These are phyloP conservation scores for Clarireedia sp. DNA, from an alignment of 2,329 filamentous ascomycete genomes.

Conservation along the genomic window DNA sequence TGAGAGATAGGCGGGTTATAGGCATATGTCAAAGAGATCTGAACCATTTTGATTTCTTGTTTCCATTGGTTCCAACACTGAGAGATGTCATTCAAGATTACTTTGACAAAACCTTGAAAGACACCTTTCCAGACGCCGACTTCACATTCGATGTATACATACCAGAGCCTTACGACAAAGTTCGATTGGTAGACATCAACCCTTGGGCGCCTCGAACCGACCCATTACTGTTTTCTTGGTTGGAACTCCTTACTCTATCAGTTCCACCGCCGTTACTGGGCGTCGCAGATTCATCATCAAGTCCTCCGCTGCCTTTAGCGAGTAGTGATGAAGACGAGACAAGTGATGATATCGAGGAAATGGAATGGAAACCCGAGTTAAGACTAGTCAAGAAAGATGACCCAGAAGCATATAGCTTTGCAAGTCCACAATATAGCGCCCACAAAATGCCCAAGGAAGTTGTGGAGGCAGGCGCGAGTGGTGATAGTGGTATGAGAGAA, in stretches of 20 bases:
- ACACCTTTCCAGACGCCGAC: slow-evolving; percentile 73
- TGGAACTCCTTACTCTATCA: slow-evolving; percentile 69
- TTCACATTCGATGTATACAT: slow-evolving; percentile 94
- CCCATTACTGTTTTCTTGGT: slow-evolving; percentile 80
- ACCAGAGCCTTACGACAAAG: slow-evolving; percentile 51
- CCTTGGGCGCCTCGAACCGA: slow-evolving; percentile 90
- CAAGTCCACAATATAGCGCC: slow-evolving; percentile 80
- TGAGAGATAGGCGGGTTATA: slow-evolving; percentile 71
- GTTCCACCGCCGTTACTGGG: slow-evolving; percentile 52
- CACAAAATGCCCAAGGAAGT: slow-evolving; percentile 94
- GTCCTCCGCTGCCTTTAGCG: slow-evolving; percentile 27
- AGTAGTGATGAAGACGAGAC: slow-evolving; percentile 38
- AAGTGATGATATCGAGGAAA: slow-evolving; percentile 43
- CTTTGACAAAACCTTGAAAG: slow-evolving; percentile 64
- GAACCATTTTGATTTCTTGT: slow-evolving; percentile 81
- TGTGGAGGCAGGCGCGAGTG: slow-evolving; percentile 60
- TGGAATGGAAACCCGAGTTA: slow-evolving; percentile 63
- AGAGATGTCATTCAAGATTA: slow-evolving; percentile 64
- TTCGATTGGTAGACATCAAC: slow-evolving; percentile 85
- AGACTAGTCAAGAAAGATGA: slow-evolving; percentile 77
- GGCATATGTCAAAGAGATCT: slow-evolving; percentile 83
- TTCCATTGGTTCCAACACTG: slow-evolving; percentile 54
- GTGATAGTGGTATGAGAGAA: slow-evolving; percentile 71
- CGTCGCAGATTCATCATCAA: slow-evolving; percentile 30
- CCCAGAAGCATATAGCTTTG: slow-evolving; percentile 81